Base-by-base conservation (phyloP, 2,329 filamentous ascomycete genomes). In the Colletotrichum sp. region DNA sequence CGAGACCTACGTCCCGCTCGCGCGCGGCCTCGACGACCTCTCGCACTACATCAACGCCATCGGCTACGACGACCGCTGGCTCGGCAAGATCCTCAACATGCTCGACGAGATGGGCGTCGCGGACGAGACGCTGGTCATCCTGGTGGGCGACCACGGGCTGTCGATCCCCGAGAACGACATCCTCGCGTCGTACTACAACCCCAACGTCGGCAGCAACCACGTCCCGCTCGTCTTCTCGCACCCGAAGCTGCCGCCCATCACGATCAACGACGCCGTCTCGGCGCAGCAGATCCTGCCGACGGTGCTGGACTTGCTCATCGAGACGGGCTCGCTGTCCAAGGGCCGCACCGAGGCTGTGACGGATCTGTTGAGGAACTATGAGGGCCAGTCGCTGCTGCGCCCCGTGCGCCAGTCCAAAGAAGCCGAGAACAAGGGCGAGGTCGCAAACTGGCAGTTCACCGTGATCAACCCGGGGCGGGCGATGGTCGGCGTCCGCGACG, bases 391-490 rank as follows among this genome's bases (percentile, higher is more conserved):
- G 0, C 81, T 88, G n/a, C 84, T 88, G 66, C 84, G 87, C 10
- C 85, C 85, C 2, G 86, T 84, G 72, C 80, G 83, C 44, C 36
- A 65, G 4, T 65, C 63, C 59, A n/a, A 32, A 18, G 30, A 62
- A 3, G 13, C 26, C 26, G 59, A n/a, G 16, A n/a, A 10, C n/a
- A 21, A 30, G 21, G 81, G 83, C 63, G 82, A 82, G 8, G 82
- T 84, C 5, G 84, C 76, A 18, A 78, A 78, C 83, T 8, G 91
- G 91, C 63, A 92, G 83, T 75, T 91, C 90, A 71, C 91, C 89
- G 26, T 92, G 90, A 80, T 94, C 77, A 80, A 80, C 71, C 72
- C 77, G n/a, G 79, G 79, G 26, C 78, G 75, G 28, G 73, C 77
- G 13, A 78, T 79, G 68, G 67, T 80, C 18, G 76, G 73, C 15